Base-by-base conservation (phyloP, 2,329 filamentous ascomycete species). In the Ophiocordyceps camponoti-rufipedis region DNA sequence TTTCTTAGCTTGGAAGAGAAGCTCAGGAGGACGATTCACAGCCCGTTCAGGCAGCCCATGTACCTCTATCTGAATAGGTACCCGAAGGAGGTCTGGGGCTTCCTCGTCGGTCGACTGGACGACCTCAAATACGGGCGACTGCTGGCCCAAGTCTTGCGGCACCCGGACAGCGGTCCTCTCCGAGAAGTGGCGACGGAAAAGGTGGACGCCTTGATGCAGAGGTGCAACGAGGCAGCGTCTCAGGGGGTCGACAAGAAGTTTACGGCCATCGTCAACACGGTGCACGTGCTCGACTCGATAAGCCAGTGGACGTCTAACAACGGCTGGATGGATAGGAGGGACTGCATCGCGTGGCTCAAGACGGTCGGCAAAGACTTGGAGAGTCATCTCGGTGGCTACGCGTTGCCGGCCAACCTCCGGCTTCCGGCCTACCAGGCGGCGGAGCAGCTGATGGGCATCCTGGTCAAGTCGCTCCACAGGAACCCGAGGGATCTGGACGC, bases 41-140 rank as follows among this genome's bases (percentile, higher is more conserved):
- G 88, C 55, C 89, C 89, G 0, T 96, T 98, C 70, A 75, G 93
- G 41, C 76, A 80, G 48, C 89, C 91, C 1, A 72, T 98, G 18
- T 87, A 94, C 60, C 85, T 86, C 56, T 98, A 94, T 58, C 73
- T 99, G 49, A 94, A 94, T 60, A 78, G 87, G 48, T 98, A 96
- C 57, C 80, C 91, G 0, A 82, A 83, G 50, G 88, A 98, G 55
- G 78, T 88, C 5, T 93, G 87, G 81, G 64, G 71, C 1, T 82
- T 87, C 55, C 80, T 96, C 51, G 69, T 82, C n/a, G 73, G 74
- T 23, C 85, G 81, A 54, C 69, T 96, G 46, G 82, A 85, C 48
- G 85, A 96, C 44, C 74, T 88, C 55, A 83, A 80, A 48, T 94
- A 93, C 55, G 91, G 93, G 3, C 79, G 91, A 14, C 85, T 98